Base-by-base conservation (phyloP, 139 green algal species). In the Chlamydomonas applanata region DNA sequence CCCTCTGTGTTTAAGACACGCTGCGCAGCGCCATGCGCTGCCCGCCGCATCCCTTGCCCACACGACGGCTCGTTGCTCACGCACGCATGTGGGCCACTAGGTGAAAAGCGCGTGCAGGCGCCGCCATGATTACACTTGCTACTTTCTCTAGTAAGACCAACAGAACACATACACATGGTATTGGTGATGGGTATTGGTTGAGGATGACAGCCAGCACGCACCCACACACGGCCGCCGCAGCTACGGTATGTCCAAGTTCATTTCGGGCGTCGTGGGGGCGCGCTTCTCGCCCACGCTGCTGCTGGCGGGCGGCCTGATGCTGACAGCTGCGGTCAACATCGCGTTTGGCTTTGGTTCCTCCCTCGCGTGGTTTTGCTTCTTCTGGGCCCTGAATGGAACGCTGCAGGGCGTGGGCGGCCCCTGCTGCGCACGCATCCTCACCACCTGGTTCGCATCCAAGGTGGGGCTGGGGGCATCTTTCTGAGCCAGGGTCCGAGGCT, bases 341-440 rank as follows among this genome's bases (percentile, higher is more conserved):
- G 82, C 83, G 0, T 98, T 98, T 81, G 94, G 93, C 22, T 94
- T 93, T 73, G 90, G 89, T 57, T 85, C 85, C 44, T 88, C 81
- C 9, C 89, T 97, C 24, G 64, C 83, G 19, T 94, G 90, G 89
- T 97, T 97, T 84, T 89, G 82, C 75, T 84, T 91, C 64, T 94
- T 92, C 76, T 97, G 92, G 91, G 91, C 84, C 13, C 71, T 94
- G n/a, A 97, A 98, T 75, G 93, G 93, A 30, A 89, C 92, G 19
- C 89, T 81, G 53, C 85, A 98, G 89, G 95, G 95, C 20, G 86
- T 98, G 45, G 95, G 95, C 25, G 94, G 91, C 0, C 94, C 94
- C 40, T 94, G 90, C 77, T 99, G 95, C 84, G 94, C 95, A 0
- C 87, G 95, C 71, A 97, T 98, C 72, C 82, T 99, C 67, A 99